These are phyloP conservation scores for Evernia prunastri DNA, from an alignment of 495 filamentous ascomycete genomes.

Conservation along the genomic window DNA sequence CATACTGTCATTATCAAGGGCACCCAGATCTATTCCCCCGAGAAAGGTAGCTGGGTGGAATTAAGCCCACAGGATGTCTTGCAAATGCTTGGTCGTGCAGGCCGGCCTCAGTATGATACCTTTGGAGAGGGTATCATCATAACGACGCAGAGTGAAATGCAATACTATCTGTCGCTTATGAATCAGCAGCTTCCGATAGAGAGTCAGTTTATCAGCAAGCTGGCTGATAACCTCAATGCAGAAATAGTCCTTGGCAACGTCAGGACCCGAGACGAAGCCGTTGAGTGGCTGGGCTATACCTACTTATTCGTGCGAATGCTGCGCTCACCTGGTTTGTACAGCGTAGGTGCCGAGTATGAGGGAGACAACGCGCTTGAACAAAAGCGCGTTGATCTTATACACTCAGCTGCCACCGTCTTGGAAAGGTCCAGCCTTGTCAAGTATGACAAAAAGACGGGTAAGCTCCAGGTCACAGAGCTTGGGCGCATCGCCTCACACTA, in stretches of 20 bases:
- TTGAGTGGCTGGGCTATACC: constrained; percentile 97
- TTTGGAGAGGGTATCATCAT: constrained; percentile 99
- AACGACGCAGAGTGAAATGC: constrained; percentile 86
- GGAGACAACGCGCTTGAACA: constrained; percentile 88
- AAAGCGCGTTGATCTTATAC: constrained; percentile 91
- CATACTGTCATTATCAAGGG: constrained; percentile 97
- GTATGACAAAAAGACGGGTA: constrained; percentile 91
- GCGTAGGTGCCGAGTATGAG: constrained; percentile 91
- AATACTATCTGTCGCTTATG: constrained; percentile 91
- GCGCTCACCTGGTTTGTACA: constrained; percentile 89
- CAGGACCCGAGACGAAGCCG: constrained; percentile 86
- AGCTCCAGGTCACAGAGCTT: constrained; percentile 84
- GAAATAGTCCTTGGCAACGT: constrained; percentile 95
- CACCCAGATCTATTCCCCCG: constrained; percentile 94
- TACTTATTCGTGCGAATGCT: constrained; percentile 98
- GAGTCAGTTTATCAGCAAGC: constrained; percentile 85
- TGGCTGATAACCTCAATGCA: constrained; percentile 95
- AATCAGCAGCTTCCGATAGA: constrained; percentile 98
- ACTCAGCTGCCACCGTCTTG: constrained; percentile 83
- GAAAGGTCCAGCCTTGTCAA: constrained; percentile 85
- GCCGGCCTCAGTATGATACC: constrained; percentile 92
- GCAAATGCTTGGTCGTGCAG: constrained; percentile 97
- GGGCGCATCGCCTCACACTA: constrained; percentile 95
- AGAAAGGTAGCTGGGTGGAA: constrained; percentile 98
- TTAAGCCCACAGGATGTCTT: constrained; percentile 95